Base-by-base conservation (phyloP, 768 basidiomycete species). In the Psilocybe cyanescens region DNA sequence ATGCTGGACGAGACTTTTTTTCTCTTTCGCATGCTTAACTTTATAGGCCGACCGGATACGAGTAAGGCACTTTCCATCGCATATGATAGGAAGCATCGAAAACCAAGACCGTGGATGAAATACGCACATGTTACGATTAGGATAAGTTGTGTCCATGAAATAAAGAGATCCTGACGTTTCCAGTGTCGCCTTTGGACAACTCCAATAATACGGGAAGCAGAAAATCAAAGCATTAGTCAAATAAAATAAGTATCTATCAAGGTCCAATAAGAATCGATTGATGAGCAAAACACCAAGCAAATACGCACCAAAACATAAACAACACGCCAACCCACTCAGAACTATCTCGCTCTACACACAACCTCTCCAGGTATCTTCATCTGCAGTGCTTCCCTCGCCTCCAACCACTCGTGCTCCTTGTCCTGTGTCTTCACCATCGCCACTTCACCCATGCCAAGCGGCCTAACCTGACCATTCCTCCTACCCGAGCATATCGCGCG, bases 391-490 rank as follows among this genome's bases (percentile, higher is more conserved):
- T 99, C 96, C 73, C 96, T 81, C 5, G 95, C 96, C 73, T 99
- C 97, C 68, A 97, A 66, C 88, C 92, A 98, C 70, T 90, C 88
- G 62, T 91, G 78, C 71, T 91, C 87, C 76, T 78, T 85, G 68
- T 81, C 82, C 66, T 81, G 81, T 53, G 91, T 94, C 74, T 79
- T 83, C 16, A 99, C 86, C 8, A 99, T 85, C 19, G 92, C 91
- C 65, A 99, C 86, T 78, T 99, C 97, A 16, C 97, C 96, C 82
- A 99, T 86, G 0, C 90, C 89, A 57, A 99, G 79, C 0, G 96
- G 94, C 61, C 86, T 86, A 11, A 97, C 83, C 8, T 86, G 88
- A 71, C 92, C 87, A 49, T 60, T 92, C 59, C 94, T 79, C 58
- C 92, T 76, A 5, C 97, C 97, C 1, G 89, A 87, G 68, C 95